Percentiles rank a stretch among this genome's conserved stretches.
These are phyloP conservation scores for Rhynchosporium agropyri DNA, from an alignment of 2,329 filamentous ascomycete genomes.

Conservation along the genomic window DNA sequence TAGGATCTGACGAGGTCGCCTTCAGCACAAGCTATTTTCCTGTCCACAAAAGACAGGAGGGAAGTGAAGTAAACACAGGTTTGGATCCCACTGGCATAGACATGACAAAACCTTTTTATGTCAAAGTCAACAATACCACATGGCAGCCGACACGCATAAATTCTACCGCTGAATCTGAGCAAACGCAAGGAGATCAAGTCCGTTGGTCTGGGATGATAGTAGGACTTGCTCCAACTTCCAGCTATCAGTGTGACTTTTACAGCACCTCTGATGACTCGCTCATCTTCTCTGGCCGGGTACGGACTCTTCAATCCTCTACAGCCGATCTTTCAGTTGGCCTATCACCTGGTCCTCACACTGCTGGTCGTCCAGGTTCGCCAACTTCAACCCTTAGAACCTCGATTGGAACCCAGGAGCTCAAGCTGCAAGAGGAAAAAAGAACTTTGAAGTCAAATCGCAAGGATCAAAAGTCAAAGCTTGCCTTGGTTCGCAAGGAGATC, in stretches of 20 bases:
- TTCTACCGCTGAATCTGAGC: conserved; percentile 47
- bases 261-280: conserved; percentile 66
- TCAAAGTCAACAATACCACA: conserved; percentile 75
- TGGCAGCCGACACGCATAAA: conserved; percentile 79
- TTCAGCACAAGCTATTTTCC: conserved; percentile 73
- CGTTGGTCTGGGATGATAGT: conserved; percentile 74
- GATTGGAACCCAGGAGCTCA: conserved; percentile 71
- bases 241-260: conserved; percentile 79
- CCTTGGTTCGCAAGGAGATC: conserved; percentile 71
- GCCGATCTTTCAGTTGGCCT: conserved; percentile 40
- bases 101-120: conserved; percentile 74
- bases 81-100: conserved; percentile 55
- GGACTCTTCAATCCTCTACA: conserved; percentile 37
- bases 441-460: conserved; percentile 72
- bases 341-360: conserved; percentile 54
- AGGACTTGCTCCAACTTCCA: conserved; percentile 69
- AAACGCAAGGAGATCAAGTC: conserved; percentile 48
- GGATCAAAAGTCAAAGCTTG: conserved; percentile 72
- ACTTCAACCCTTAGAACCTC: conserved; percentile 76
- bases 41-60: conserved; percentile 42
- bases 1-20: conserved; percentile 75
- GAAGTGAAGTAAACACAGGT: conserved; percentile 44
- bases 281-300: conserved; percentile 72
- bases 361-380: conserved; percentile 73
- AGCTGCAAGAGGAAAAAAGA: conserved; percentile 68